phyloP scores from a whole-genome alignment of 1,139 yeast genomes.

The Saccharomycopsis crataegensis region DNA sequence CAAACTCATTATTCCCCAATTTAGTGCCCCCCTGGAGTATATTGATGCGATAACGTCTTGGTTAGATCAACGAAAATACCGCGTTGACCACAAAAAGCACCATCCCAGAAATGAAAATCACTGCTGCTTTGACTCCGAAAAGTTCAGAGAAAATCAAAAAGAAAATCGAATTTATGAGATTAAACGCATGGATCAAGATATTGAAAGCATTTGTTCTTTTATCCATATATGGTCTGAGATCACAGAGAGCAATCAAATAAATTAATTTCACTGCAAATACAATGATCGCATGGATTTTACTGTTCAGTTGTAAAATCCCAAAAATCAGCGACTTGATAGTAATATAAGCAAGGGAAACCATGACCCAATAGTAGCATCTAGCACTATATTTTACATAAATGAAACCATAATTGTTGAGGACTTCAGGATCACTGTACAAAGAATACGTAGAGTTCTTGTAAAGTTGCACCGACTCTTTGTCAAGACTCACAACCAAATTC shows the following conservation, averaged over 20 bases:
- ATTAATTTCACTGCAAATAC: conserved; percentile 59
- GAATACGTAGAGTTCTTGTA: conserved; percentile 72
- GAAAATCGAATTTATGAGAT: conserved; percentile 61
- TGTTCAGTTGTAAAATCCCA: conserved; percentile 61
- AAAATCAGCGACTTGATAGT: conserved; percentile 57
- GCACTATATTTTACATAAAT: conserved; percentile 81
- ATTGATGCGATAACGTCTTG: conserved; percentile 3
- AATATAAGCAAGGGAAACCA: conserved; percentile 46
- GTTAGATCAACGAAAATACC: conserved; percentile 48
- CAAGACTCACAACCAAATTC: no score
- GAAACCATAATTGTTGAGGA: conserved; percentile 66
- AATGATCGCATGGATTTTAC: conserved; percentile 61
- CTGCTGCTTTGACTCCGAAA: conserved; percentile 61
- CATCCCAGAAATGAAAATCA: conserved; percentile 74
- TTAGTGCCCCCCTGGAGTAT: conserved; percentile 5
- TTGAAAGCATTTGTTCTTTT: conserved; percentile 63
- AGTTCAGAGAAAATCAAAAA: conserved; percentile 68
- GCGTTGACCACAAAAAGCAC: conserved; percentile 72
- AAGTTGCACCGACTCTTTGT: conserved; percentile 42
- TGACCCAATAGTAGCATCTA: conserved; percentile 67
- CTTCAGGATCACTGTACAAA: conserved; percentile 58
- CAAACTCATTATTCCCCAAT: conserved; percentile 7
- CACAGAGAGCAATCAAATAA: conserved; percentile 51
- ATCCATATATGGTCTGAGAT: conserved; percentile 59
- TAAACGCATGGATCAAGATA: conserved; percentile 56